Evolutionary conservation across 352 stramenopile genomes (phyloP).

Genomic region (Globisporangium canariense): DNA sequence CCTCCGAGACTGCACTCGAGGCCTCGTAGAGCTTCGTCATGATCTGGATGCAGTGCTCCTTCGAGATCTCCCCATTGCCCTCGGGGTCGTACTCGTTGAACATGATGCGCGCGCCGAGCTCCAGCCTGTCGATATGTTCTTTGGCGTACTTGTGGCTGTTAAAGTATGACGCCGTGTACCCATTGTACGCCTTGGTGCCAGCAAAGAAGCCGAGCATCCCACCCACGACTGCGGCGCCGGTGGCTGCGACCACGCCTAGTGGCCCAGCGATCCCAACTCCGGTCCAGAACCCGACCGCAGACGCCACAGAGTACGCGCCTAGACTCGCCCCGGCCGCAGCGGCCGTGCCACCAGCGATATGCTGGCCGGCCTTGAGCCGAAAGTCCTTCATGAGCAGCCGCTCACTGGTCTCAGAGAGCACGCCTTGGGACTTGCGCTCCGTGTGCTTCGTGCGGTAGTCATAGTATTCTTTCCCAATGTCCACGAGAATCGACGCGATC

Average conservation of each 20-base stretch:
- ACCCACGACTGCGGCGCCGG: constrained; percentile 72
- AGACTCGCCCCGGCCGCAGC: constrained; percentile 72
- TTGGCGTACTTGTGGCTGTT: constrained; percentile 71
- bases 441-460: constrained; percentile 75
- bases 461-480: constrained; percentile 86
- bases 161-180: constrained; percentile 74
- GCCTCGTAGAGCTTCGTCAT: constrained; percentile 77
- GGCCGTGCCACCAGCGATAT: constrained; percentile 70
- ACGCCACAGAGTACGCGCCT: constrained; percentile 70
- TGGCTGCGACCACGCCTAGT: constrained; percentile 73
- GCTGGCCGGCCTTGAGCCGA: constrained; percentile 73
- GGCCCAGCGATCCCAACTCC: constrained; percentile 76
- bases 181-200: constrained; percentile 73
- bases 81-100: constrained; percentile 82
- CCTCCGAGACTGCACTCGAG: constrained; percentile 63
- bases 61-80: constrained; percentile 59
- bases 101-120: constrained; percentile 74
- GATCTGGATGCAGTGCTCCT: constrained; percentile 64
- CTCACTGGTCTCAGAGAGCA: constrained; percentile 70
- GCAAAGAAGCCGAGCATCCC: constrained; percentile 83
- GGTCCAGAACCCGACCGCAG: constrained; percentile 73
- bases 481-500: constrained; percentile 82
- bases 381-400: constrained; percentile 85
- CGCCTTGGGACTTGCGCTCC: constrained; percentile 61
- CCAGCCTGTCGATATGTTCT: constrained; percentile 82